These are phyloP conservation scores for Stemphylium lycopersici DNA, from an alignment of 2,329 filamentous ascomycete species.

Conservation along the genomic window DNA sequence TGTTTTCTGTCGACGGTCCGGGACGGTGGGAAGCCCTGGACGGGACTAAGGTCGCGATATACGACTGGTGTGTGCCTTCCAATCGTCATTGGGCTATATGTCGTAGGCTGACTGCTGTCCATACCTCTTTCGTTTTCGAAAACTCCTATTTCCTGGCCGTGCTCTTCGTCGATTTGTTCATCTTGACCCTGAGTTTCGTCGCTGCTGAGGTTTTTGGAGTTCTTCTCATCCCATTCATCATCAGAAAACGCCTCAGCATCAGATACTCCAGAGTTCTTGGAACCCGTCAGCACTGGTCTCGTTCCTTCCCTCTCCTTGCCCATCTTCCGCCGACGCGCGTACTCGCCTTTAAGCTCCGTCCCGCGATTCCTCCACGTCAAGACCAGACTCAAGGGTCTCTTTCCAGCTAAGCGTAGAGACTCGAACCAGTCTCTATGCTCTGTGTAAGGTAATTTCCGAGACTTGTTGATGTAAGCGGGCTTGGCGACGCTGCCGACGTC, in stretches of 20 bases:
- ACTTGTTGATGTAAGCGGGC: not conserved
- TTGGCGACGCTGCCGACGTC: conserved; percentile 23
- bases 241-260: too few species aligned
- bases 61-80: not conserved
- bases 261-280: not conserved
- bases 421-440: conserved; percentile 31
- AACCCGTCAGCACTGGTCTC: fast-evolving
- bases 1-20: not conserved
- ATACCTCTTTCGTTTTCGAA: not conserved
- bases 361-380: conserved; percentile 19
- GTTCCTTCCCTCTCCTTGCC: not conserved
- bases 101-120: not conserved
- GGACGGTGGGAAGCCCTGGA: not conserved
- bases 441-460: conserved; percentile 8
- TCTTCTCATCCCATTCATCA: not conserved
- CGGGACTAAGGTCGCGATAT: not conserved
- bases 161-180: too few species aligned
- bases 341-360: conserved; percentile 4
- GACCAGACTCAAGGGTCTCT: conserved; percentile 39
- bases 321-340: not conserved
- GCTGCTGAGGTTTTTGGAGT: not conserved
- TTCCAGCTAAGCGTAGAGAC: conserved; percentile 24
- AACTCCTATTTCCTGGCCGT: too few species aligned
- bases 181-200: not conserved
- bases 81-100: not conserved